phyloP scores from a whole-genome alignment of 352 stramenopile genomes.

The Globisporangium echinulatum region DNA sequence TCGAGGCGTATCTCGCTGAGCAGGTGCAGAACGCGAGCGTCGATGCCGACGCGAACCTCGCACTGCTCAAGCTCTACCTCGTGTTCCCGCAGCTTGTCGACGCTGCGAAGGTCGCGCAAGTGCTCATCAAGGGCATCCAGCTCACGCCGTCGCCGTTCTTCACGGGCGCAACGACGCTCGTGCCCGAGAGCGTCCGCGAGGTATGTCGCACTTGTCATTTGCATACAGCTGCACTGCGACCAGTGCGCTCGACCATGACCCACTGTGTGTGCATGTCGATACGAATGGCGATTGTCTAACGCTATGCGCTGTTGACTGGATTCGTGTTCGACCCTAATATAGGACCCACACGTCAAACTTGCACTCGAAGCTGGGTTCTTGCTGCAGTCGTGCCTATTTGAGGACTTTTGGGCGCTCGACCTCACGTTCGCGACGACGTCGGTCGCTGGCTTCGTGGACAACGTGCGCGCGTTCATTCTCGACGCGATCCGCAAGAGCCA shows the following conservation, averaged over 20 bases:
- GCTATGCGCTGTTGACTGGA: too few species aligned
- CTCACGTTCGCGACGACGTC: slow-evolving; percentile 51
- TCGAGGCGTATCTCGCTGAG: slow-evolving; percentile 73
- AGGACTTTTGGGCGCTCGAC: slow-evolving; percentile 77
- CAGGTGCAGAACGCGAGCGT: slow-evolving; percentile 54
- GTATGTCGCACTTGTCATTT: slow-evolving; percentile 15
- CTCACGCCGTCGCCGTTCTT: slow-evolving; percentile 70
- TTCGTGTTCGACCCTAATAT: neutral
- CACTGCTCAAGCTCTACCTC: slow-evolving; percentile 80
- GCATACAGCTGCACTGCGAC: too few species aligned
- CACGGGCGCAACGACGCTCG: slow-evolving; percentile 58
- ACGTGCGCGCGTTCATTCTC: slow-evolving; percentile 74
- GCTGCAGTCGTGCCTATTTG: slow-evolving; percentile 75
- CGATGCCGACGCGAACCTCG: slow-evolving; percentile 72
- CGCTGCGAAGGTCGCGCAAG: slow-evolving; percentile 51
- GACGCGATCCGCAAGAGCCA: slow-evolving; percentile 67
- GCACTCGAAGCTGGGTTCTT: slow-evolving; percentile 55
- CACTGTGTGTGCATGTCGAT: too few species aligned
- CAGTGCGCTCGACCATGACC: too few species aligned
- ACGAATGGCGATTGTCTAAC: too few species aligned
- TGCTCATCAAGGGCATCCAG: slow-evolving; percentile 71
- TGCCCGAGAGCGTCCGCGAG: slow-evolving; percentile 63
- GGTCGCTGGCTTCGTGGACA: slow-evolving; percentile 61
- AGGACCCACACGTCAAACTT: slow-evolving; percentile 47
- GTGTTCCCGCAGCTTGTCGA: slow-evolving; percentile 56